Evolutionary conservation across 177 flowering plant genomes (phyloP), one percentile per base, ranked within the genome.

Genomic region (Vitis hybrid): DNA sequence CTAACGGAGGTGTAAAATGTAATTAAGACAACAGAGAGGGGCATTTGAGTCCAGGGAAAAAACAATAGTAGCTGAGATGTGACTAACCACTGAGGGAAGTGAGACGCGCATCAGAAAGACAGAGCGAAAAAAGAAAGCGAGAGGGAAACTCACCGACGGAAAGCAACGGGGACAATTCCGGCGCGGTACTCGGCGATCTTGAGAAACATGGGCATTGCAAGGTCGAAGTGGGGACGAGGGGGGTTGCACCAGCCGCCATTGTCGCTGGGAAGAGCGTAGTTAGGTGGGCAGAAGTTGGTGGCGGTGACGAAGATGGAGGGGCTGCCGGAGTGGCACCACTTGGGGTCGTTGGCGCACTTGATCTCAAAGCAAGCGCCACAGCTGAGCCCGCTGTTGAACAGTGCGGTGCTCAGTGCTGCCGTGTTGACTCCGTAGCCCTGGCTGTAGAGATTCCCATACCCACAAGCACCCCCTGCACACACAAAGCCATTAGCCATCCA

Each of bases 201-300:
- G 72, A 85, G 86, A 74, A 85, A 85, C 83, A 83, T 78, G 70
- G 88, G 88, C 88, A 81, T 82, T 63, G 88, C 86, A 54, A 83
- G 88, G 75, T 85, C 88, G 77, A 85, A 85, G 63, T 85, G 88
- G 7, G 82, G 72, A 20, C 85, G 82, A 57, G 88, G 88, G 48
- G 88, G 88, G 82, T 85, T 85, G 75, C 88, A 85, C 88, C 86
- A 85, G n/a, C 88, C 88, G 64, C 86, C 88, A 71, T 81, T 75
- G 76, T 85, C 88, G 55, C 71, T 83, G 48, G 88, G 68, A 1
- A 57, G 82, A 15, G 88, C 88, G 63, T 59, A 85, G 71, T 85
- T 85, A 0, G 88, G 84, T 2, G 88, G 88, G 66, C 88, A 85
- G 71, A 85, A 83, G 60, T 85, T 85, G n/a, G 88, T 85, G 66